Conservation (phyloP, 306 rosid genomes). For the Quercus agrifolia region DNA sequence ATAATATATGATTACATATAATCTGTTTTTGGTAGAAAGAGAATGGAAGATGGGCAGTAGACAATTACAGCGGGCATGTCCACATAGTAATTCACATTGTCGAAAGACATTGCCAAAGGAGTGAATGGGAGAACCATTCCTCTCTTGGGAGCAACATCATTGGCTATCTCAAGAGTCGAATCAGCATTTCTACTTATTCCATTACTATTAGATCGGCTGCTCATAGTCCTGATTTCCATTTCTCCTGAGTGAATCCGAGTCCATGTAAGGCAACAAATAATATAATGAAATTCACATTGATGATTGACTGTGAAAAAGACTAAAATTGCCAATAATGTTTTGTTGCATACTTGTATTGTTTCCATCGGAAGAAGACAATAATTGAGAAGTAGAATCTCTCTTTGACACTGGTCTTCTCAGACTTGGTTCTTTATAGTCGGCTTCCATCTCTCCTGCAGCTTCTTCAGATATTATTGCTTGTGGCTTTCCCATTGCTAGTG, state of each 20-base stretch:
- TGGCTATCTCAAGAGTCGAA: constrained; percentile 37
- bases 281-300: not conserved
- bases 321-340: not conserved
- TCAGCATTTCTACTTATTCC: constrained; percentile 36
- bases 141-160: constrained; percentile 62
- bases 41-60: constrained; percentile 6
- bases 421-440: constrained; percentile 50
- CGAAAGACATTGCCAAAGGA: constrained; percentile 96
- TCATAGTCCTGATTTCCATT: constrained; percentile 65
- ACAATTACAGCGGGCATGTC: constrained; percentile 93
- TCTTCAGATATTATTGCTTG: constrained; percentile 86
- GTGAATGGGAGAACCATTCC: constrained; percentile 97
- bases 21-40: not conserved
- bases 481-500: constrained; percentile 61
- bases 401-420: constrained; percentile 58
- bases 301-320: not conserved
- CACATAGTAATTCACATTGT: constrained; percentile 72
- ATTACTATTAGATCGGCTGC: constrained; percentile 48
- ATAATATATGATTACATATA: not conserved
- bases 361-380: constrained; percentile 63
- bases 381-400: constrained; percentile 34
- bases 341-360: constrained; percentile 58
- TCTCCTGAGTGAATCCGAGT: constrained; percentile 51
- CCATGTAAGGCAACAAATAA: constrained; percentile 18
- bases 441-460: constrained; percentile 59